These are phyloP conservation scores for Lathyrus sativus DNA, from an alignment of 306 rosid species.

Conservation along the genomic window DNA sequence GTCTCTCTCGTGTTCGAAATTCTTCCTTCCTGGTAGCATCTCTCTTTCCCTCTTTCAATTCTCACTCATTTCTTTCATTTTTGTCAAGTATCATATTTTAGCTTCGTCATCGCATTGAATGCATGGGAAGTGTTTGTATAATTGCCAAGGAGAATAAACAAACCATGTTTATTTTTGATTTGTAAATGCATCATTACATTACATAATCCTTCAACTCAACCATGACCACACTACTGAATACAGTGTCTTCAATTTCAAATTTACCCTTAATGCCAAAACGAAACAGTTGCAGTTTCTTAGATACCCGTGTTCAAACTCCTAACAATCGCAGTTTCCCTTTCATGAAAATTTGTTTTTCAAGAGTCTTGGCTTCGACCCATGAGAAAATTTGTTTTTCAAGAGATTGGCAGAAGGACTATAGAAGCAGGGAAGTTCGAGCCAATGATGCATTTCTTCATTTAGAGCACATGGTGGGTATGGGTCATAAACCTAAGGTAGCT, in stretches of 20 bases:
- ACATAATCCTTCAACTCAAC: slow-evolving; percentile 21
- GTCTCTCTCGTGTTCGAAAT: too few relatives aligned
- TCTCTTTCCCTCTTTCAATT: slow-evolving; percentile 3
- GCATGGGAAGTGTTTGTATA: slow-evolving; percentile 2
- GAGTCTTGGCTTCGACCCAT: slow-evolving; percentile 67
- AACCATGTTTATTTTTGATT: slow-evolving; percentile 18
- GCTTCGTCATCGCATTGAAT: background rate
- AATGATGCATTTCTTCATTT: slow-evolving; percentile 70
- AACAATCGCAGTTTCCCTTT: slow-evolving; percentile 45
- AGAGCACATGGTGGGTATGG: slow-evolving; percentile 65
- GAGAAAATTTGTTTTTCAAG: slow-evolving; percentile 60
- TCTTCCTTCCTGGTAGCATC: background rate
- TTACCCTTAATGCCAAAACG: slow-evolving; percentile 46
- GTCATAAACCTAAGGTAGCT: slow-evolving; percentile 70
- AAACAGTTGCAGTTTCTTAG: slow-evolving; percentile 52
- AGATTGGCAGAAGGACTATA: slow-evolving; percentile 53
- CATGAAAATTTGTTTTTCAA: slow-evolving; percentile 59
- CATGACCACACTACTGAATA: slow-evolving; percentile 64
- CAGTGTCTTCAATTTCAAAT: slow-evolving; percentile 51
- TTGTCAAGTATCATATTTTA: background rate
- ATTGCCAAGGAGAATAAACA: slow-evolving; percentile 26
- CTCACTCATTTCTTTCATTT: slow-evolving; percentile 9
- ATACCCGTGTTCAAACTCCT: slow-evolving; percentile 49
- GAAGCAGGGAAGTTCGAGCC: slow-evolving; percentile 54
- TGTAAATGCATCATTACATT: slow-evolving; percentile 27